phyloP scores from a whole-genome alignment of 2,329 filamentous ascomycete species.

The Blastomyces emzantsi region DNA sequence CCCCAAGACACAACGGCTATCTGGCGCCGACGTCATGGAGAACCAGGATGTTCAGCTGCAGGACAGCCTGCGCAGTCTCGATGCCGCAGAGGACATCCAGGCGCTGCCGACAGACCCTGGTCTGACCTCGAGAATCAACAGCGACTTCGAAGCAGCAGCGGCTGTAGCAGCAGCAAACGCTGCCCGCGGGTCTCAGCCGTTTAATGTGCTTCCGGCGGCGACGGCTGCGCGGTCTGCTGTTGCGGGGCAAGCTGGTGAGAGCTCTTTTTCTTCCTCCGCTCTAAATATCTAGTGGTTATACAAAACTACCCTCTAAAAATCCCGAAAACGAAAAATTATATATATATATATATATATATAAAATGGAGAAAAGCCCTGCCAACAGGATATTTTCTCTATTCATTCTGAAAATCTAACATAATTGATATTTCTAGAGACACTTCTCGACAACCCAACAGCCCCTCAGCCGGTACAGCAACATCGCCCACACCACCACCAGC shows the following conservation, averaged over 20 bases:
- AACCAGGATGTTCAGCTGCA: constrained; percentile 6
- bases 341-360: no score
- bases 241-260: not conserved
- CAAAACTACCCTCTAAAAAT: not conserved
- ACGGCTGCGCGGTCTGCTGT: not conserved
- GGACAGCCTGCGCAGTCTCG: constrained; percentile 1
- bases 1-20: not conserved
- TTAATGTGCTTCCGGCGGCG: not conserved
- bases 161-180: constrained; percentile 1
- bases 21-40: not conserved
- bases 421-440: not conserved
- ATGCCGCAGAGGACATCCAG: not conserved
- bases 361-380: not conserved
- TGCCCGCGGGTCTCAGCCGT: not conserved
- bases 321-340: not conserved
- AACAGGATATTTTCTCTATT: not conserved
- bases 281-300: no score
- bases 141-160: constrained; percentile 4
- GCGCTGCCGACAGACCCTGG: constrained; percentile 1
- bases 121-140: not conserved
- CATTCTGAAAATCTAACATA: not conserved
- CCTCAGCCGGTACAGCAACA: not conserved
- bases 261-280: not conserved
- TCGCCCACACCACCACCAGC: not conserved
- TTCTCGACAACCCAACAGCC: not conserved